phyloP scores from a whole-genome alignment of 2,329 filamentous ascomycete species.

The Phialophora verrucosa region DNA sequence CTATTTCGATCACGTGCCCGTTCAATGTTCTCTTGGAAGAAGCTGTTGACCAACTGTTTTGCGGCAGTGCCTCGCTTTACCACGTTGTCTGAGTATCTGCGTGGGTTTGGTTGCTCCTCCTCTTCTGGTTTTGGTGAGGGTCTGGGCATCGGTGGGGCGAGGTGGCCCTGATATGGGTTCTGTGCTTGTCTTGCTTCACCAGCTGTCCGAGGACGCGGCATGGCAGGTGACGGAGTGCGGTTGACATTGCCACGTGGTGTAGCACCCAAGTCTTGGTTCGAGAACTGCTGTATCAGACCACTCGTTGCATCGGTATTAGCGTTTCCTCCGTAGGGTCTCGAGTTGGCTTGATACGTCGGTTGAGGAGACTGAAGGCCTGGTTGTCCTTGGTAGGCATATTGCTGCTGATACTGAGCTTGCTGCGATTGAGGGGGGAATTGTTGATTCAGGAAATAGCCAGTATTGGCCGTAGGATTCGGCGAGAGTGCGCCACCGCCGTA shows the following conservation, averaged over 20 bases:
- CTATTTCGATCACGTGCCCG: conserved; percentile 93
- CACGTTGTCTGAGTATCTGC: conserved; percentile 86
- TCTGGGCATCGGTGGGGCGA: conserved; percentile 70
- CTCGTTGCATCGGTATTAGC: conserved; percentile 81
- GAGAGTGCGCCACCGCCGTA: conserved; percentile 58
- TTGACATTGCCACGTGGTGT: conserved; percentile 73
- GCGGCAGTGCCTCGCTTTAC: conserved; percentile 72
- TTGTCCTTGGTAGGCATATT: conserved; percentile 58
- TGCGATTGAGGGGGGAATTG: conserved; percentile 60
- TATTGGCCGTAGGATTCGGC: conserved; percentile 49
- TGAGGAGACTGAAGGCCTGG: conserved; percentile 63
- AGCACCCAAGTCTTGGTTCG: conserved; percentile 87
- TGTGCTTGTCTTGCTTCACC: conserved; percentile 67
- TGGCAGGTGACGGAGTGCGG: conserved; percentile 68
- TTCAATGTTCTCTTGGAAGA: conserved; percentile 99
- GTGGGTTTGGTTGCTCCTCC: conserved; percentile 78
- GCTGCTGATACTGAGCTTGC: conserved; percentile 60
- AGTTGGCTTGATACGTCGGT: conserved; percentile 57
- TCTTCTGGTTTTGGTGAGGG: conserved; percentile 64
- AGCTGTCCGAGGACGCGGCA: conserved; percentile 77
- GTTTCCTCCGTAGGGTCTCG: conserved; percentile 49
- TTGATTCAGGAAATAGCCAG: conserved; percentile 67
- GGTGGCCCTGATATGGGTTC: conserved; percentile 64
- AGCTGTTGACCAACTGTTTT: conserved; percentile 71
- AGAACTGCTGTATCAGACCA: conserved; percentile 92